A percentile compares a stretch with the other conserved stretches of the same genome.
Conservation (phyloP, 202 grass and related monocot species). For the Digitaria exilis region DNA sequence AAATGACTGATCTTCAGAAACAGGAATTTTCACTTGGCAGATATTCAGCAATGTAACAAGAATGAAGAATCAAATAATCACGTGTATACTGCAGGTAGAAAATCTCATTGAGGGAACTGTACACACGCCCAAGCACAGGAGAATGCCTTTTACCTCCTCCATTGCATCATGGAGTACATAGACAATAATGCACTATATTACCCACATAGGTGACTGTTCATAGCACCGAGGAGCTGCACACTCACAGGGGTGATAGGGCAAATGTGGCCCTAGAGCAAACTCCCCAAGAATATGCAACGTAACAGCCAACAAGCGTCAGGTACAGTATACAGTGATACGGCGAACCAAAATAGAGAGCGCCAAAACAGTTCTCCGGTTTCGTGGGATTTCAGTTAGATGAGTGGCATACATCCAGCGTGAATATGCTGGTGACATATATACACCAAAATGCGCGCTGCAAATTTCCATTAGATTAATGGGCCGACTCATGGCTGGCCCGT, state of each 20-base stretch:
- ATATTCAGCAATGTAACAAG: neutral
- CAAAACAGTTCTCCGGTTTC: neutral
- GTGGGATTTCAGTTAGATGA: neutral
- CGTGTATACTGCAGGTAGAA: neutral
- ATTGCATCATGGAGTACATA: neutral
- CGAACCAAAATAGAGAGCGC: neutral
- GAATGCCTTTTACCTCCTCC: neutral
- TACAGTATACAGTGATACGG: neutral
- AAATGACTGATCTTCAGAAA: neutral
- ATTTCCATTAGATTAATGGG: neutral
- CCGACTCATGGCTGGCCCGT: neutral
- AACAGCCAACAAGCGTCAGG: neutral
- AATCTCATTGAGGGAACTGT: neutral
- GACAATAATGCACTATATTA: neutral
- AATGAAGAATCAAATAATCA: neutral
- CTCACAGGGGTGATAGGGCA: neutral
- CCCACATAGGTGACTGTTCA: neutral
- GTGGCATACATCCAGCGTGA: neutral
- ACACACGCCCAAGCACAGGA: neutral
- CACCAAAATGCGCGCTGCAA: conserved; percentile 14
- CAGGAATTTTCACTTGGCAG: neutral
- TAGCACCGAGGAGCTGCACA: neutral
- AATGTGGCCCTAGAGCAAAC: neutral
- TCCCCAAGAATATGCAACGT: neutral
- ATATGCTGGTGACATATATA: conserved; percentile 2